Evolutionary conservation across 768 basidiomycete genomes (phyloP).

Genomic region (Asterophora parasitica): DNA sequence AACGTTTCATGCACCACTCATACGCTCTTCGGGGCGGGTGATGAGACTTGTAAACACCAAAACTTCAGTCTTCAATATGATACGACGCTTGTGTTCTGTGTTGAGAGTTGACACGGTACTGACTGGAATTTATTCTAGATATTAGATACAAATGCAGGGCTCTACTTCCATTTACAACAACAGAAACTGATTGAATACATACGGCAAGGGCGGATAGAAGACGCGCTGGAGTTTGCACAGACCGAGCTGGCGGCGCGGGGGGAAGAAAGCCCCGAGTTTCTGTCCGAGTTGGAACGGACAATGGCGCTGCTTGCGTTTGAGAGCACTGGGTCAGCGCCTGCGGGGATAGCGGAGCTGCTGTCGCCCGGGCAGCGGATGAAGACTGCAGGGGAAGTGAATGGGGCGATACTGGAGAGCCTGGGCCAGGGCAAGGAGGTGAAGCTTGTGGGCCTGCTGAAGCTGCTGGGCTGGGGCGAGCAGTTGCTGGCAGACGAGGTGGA

Average conservation of each 20-base stretch:
- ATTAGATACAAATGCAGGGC: slow-evolving; percentile 87
- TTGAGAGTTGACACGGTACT: slow-evolving; percentile 15
- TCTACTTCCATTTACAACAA: slow-evolving; percentile 95
- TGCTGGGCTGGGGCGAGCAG: slow-evolving; percentile 86
- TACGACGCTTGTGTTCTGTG: slow-evolving; percentile 25
- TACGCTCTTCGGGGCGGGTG: slow-evolving; percentile 74
- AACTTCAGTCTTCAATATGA: slow-evolving; percentile 99
- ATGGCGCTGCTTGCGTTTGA: slow-evolving; percentile 92
- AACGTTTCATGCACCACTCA: slow-evolving; percentile 98
- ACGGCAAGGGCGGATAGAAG: slow-evolving; percentile 69
- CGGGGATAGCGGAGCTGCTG: slow-evolving; percentile 72
- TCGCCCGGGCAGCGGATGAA: slow-evolving; percentile 85
- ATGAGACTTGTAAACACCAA: slow-evolving; percentile 71
- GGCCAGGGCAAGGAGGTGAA: slow-evolving; percentile 94
- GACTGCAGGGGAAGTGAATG: slow-evolving; percentile 95
- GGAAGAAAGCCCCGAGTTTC: slow-evolving; percentile 91
- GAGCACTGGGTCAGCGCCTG: slow-evolving; percentile 52
- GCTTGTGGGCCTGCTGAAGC: slow-evolving; percentile 72
- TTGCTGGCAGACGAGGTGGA: slow-evolving; percentile 73
- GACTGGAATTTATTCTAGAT: slow-evolving; percentile 54
- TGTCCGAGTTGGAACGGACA: slow-evolving; percentile 87
- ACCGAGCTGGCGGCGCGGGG: slow-evolving; percentile 91
- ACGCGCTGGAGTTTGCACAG: slow-evolving; percentile 89
- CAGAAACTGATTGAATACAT: slow-evolving; percentile 95
- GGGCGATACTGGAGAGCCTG: slow-evolving; percentile 87